Percentiles rank a stretch among this genome's conserved stretches.
phyloP scores from a whole-genome alignment of 202 grass and related monocot genomes.

The Elaeis oleifera region DNA sequence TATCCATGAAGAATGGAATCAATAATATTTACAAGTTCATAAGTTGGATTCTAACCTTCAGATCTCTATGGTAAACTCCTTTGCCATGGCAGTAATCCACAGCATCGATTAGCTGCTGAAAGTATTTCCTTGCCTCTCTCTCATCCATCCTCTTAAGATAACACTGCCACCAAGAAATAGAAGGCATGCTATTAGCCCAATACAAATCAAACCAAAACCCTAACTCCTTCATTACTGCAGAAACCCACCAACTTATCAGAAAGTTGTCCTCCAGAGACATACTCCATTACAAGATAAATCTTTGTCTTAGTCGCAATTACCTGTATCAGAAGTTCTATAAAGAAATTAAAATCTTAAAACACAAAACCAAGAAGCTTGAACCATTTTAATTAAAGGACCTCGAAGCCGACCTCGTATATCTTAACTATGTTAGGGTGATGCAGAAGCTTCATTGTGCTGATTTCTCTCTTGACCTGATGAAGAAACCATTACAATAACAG shows the following conservation, averaged over 20 bases:
- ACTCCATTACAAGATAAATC: conserved; percentile 83
- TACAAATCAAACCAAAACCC: background rate
- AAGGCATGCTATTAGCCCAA: background rate
- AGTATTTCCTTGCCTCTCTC: conserved; percentile 57
- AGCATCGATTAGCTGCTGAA: conserved; percentile 69
- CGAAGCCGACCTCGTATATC: conserved; percentile 48
- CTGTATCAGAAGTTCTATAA: conserved; percentile 9
- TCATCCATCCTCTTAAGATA: conserved; percentile 50
- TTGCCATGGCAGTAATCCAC: conserved; percentile 64
- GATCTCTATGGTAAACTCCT: conserved; percentile 64
- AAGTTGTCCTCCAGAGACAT: conserved; percentile 58
- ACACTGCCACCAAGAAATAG: conserved; percentile 28
- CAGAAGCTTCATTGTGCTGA: conserved; percentile 58
- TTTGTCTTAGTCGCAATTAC: conserved; percentile 59
- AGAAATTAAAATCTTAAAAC: background rate
- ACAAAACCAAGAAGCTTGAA: background rate
- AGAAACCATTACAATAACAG: no score
- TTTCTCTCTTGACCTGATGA: conserved; percentile 59
- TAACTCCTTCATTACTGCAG: background rate
- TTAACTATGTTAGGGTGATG: conserved; percentile 67
- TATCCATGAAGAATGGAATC: background rate
- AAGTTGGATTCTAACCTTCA: conserved; percentile 36
- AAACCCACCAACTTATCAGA: conserved; percentile 57
- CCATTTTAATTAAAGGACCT: background rate
- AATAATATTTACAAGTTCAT: no score